A percentile compares a stretch with the other conserved stretches of the same genome.
phyloP scores from a whole-genome alignment of 73 alveolate species.

The Symbiodinium pilosum region DNA sequence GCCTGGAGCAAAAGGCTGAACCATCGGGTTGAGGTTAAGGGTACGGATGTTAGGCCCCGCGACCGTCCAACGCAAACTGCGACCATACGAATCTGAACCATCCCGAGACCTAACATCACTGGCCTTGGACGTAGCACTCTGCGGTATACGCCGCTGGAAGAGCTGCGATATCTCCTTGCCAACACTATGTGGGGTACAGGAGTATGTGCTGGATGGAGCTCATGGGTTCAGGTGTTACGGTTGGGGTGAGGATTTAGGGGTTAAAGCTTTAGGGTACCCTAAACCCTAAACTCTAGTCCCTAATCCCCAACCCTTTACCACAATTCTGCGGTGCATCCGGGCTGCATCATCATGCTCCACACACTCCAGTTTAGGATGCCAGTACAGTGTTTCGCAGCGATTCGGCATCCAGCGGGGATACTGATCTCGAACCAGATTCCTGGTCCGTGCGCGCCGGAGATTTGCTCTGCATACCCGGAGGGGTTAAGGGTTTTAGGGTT shows the following conservation, averaged over 20 bases:
- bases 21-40: too few relatives aligned
- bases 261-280: too few relatives aligned
- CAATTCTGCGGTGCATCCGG: neutral
- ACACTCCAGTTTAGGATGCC: slow-evolving; percentile 25
- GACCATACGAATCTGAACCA: neutral
- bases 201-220: too few relatives aligned
- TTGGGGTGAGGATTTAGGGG: too few relatives aligned
- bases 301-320: neutral
- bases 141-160: slow-evolving; percentile 34
- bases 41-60: too few relatives aligned
- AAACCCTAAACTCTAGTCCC: neutral
- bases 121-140: slow-evolving; percentile 60
- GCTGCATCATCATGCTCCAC: neutral
- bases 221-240: too few relatives aligned
- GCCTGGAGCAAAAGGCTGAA: too few relatives aligned
- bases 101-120: neutral
- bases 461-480: too few relatives aligned
- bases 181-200: too few relatives aligned
- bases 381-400: slow-evolving; percentile 36
- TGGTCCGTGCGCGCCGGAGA: too few relatives aligned
- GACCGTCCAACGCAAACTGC: too few relatives aligned
- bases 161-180: slow-evolving; percentile 32
- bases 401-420: slow-evolving; percentile 53
- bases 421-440: neutral
- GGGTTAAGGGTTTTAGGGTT: too few relatives aligned